A percentile compares a stretch with the other conserved stretches of the same genome.
phyloP scores from a whole-genome alignment of 495 filamentous ascomycete genomes.

The Penicillium goetzii region DNA sequence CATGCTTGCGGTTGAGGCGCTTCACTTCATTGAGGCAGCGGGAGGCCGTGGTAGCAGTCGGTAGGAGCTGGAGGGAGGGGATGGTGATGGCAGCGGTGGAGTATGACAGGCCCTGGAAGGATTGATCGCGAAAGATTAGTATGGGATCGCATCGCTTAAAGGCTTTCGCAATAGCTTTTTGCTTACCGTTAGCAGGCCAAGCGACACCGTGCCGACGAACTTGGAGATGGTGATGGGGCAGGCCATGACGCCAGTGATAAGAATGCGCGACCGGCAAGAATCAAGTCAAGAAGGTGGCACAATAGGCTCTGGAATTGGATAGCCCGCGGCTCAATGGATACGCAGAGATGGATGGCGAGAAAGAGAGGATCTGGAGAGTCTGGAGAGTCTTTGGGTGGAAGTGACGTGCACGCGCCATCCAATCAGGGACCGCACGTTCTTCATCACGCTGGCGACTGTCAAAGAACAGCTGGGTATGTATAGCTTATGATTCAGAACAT shows the following conservation, averaged over 20 bases:
- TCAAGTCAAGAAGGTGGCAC: not conserved
- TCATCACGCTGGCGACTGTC: not conserved
- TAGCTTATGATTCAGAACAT: too few relatives aligned
- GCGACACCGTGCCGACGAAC: conserved; percentile 85
- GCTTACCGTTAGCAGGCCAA: conserved; percentile 84
- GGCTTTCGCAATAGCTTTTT: conserved; percentile 4
- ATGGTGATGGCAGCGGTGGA: conserved; percentile 72
- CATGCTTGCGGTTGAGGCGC: conserved; percentile 58
- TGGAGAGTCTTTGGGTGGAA: not conserved
- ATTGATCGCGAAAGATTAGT: conserved; percentile 8
- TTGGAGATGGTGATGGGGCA: conserved; percentile 74
- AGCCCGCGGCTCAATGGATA: not conserved
- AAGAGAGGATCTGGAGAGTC: not conserved
- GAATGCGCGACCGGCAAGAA: not conserved
- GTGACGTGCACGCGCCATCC: conserved; percentile 28
- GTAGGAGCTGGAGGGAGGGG: conserved; percentile 76
- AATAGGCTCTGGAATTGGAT: not conserved
- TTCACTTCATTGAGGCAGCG: conserved; percentile 67
- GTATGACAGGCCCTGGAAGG: conserved; percentile 78
- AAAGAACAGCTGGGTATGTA: not conserved
- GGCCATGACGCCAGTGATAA: conserved; percentile 57
- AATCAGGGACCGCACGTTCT: conserved; percentile 25
- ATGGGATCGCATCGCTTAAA: not conserved
- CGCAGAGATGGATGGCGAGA: not conserved
- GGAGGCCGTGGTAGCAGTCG: conserved; percentile 67